These are phyloP conservation scores for Kalmusia sp. DNA, from an alignment of 2,329 filamentous ascomycete genomes.

Conservation along the genomic window DNA sequence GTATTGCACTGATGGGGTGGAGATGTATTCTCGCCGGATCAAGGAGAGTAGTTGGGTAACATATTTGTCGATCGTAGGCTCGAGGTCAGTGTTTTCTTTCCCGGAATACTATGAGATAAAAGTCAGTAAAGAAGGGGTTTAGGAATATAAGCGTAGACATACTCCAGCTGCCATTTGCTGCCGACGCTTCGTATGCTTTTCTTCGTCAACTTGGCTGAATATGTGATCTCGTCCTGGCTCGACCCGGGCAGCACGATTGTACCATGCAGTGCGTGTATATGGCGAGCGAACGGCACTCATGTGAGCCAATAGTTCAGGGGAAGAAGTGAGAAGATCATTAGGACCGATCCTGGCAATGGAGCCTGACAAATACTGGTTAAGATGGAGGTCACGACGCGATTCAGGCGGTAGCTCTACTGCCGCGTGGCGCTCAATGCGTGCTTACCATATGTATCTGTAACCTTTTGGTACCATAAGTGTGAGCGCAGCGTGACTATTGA, in stretches of 20 bases:
- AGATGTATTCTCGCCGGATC: slow-evolving; percentile 54
- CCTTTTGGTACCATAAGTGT: slow-evolving; percentile 27
- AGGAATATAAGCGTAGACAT: not conserved
- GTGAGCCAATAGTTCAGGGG: slow-evolving; percentile 54
- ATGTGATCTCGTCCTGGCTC: slow-evolving; percentile 59
- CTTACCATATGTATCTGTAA: slow-evolving; percentile 33
- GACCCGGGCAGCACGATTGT: slow-evolving; percentile 49
- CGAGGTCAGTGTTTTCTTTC: slow-evolving; percentile 59
- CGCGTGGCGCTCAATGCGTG: no score
- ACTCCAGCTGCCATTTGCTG: slow-evolving; percentile 58
- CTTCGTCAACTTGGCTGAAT: slow-evolving; percentile 57
- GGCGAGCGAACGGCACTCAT: slow-evolving; percentile 47
- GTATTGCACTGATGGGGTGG: slow-evolving; percentile 5
- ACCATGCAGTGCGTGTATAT: slow-evolving; percentile 46
- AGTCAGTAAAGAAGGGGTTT: not conserved
- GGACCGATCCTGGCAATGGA: slow-evolving; percentile 54
- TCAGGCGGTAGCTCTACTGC: no score
- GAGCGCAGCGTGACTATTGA: slow-evolving; percentile 21
- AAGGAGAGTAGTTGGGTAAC: slow-evolving; percentile 55
- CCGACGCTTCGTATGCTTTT: slow-evolving; percentile 48
- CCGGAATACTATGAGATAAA: slow-evolving; percentile 50
- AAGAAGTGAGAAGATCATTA: slow-evolving; percentile 56
- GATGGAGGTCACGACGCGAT: no score
- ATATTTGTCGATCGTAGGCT: slow-evolving; percentile 55
- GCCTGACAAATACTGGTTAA: slow-evolving; percentile 27